A percentile compares a stretch with the other conserved stretches of the same genome.
These are phyloP conservation scores for Sugiyamaella pinicola DNA, from an alignment of 1,139 yeast genomes.

Conservation along the genomic window DNA sequence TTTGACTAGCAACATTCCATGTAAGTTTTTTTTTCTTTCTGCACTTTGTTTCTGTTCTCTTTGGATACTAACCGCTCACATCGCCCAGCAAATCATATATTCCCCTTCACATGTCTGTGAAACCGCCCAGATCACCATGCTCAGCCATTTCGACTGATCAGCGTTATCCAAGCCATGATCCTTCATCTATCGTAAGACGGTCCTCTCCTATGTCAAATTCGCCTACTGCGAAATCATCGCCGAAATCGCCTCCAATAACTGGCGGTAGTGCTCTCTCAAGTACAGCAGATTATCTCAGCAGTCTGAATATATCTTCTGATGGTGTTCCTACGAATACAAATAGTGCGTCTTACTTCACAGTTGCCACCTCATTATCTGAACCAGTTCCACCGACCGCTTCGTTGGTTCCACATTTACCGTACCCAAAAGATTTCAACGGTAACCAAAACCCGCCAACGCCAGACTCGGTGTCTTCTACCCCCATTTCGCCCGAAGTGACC, in stretches of 20 bases:
- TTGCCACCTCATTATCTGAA: background rate
- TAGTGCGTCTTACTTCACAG: background rate
- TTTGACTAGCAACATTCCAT: background rate
- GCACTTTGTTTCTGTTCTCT: background rate
- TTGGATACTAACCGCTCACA: background rate
- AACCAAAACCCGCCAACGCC: constrained; percentile 15
- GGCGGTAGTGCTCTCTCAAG: background rate
- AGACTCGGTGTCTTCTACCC: constrained; percentile 3
- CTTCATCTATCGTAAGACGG: background rate
- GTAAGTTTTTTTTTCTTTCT: background rate
- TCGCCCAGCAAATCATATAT: background rate
- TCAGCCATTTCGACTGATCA: constrained; percentile 9
- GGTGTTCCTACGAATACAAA: background rate
- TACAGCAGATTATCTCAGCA: background rate
- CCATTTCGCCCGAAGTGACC: background rate
- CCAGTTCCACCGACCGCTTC: background rate
- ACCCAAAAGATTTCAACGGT: background rate
- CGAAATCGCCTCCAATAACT: background rate
- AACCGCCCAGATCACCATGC: constrained; percentile 15
- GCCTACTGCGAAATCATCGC: background rate
- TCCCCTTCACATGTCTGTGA: constrained; percentile 12
- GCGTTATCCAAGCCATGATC: background rate
- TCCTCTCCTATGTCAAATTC: background rate
- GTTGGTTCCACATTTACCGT: background rate
- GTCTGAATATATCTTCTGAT: background rate